Evolutionary conservation across 495 filamentous ascomycete genomes (phyloP), one percentile per base, ranked within the genome.

Genomic region (Talaromyces wortmannii): DNA sequence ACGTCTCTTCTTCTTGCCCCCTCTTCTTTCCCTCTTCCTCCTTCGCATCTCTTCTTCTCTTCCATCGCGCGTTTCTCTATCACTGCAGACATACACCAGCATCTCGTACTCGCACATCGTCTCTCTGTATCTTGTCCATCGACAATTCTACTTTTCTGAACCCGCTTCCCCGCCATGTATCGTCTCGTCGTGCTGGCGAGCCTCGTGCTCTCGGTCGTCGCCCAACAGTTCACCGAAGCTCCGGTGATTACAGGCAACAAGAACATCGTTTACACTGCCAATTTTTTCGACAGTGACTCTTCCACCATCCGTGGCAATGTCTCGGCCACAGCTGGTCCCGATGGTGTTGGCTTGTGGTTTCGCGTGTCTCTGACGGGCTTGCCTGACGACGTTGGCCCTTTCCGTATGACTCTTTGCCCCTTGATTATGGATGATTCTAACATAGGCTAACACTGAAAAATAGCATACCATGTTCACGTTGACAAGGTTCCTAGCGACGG

Each of bases 401-500:
- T 91, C 74, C 59, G 86, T 91, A 80, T 61, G 85, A 81, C 31
- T 2, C 16, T 15, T 47, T 36, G 53, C 45, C 16, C 7, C 40
- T 42, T 13, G 30, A 31, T 51, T 7, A 57, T 49, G 36, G 12
- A 45, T 30, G 11, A 5, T 6, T 45, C 52, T 51, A 23, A 52
- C 17, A 18, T 32, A 33, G 33, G 12, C 11, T 18, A 40, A 48
- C 7, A 15, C 48, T 23, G 23, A 23, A 4, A 23, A 11, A 16
- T 51, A 92, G 90, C 77, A 31, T 96, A 96, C 74, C 90, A 95
- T 60, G 78, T 96, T 63, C 90, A 96, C 73, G 82, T 83, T 55
- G 65, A 73, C 45, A 87, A 87, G 13, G 87, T 95, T 32, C 84
- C 87, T 4, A 69, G 74, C 36, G 69, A 85, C 61, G 91, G 91